Evolutionary conservation across 306 rosid species (phyloP).

Genomic region (Ormosia emarginata): DNA sequence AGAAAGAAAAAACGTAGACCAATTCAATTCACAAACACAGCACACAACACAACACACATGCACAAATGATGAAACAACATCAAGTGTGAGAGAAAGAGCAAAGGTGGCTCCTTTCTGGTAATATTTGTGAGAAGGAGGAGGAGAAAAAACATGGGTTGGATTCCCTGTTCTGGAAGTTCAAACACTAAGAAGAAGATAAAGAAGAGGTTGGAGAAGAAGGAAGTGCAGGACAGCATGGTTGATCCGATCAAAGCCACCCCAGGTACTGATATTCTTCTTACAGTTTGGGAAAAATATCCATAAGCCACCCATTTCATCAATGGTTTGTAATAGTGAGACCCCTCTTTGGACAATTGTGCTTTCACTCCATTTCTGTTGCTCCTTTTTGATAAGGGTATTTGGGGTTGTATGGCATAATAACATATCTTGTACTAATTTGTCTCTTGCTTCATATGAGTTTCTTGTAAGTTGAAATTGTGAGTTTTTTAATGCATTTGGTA

Average conservation of each 20-base stretch:
- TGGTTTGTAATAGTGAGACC: slow-evolving; percentile 16
- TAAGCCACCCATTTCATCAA: too few relatives aligned
- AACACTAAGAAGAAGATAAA: slow-evolving; percentile 49
- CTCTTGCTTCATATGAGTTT: slow-evolving; percentile 20
- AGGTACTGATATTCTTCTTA: slow-evolving; percentile 35
- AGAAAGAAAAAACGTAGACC: background rate
- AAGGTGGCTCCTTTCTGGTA: slow-evolving; percentile 12
- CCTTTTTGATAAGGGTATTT: background rate
- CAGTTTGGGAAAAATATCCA: too few relatives aligned
- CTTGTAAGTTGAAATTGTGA: background rate
- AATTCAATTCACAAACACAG: background rate
- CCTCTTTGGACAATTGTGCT: slow-evolving; percentile 24
- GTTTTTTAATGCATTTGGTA: slow-evolving; percentile 2
- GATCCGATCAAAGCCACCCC: slow-evolving; percentile 56
- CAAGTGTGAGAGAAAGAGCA: slow-evolving; percentile 1
- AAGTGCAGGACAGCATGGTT: slow-evolving; percentile 34
- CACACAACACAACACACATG: background rate
- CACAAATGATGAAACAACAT: slow-evolving; percentile 1
- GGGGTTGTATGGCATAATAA: slow-evolving; percentile 7
- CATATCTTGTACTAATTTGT: slow-evolving; percentile 1
- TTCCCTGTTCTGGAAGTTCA: slow-evolving; percentile 77
- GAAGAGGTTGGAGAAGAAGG: slow-evolving; percentile 46
- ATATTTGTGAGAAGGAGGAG: background rate
- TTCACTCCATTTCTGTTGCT: slow-evolving; percentile 11
- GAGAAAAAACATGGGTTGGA: slow-evolving; percentile 68